Percentiles rank a stretch among this genome's conserved stretches.
Conservation (phyloP, 1,284 basidiomycete species). For the Trichosporon sp. region DNA sequence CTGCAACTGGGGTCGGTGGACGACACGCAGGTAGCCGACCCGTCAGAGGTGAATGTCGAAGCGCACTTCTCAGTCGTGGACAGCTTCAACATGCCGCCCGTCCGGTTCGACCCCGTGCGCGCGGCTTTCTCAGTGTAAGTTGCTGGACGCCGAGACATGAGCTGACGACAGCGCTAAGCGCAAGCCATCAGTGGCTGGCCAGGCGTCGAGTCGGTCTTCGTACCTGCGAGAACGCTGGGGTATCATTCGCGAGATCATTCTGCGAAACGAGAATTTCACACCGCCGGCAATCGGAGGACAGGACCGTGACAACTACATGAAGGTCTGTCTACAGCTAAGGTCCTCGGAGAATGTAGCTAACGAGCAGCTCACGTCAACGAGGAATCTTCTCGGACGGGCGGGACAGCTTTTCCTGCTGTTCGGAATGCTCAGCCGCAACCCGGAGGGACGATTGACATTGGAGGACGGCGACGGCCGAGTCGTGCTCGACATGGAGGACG, state of each 20-base stretch:
- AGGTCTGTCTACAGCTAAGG: constrained; percentile 60
- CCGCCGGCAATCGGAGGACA: constrained; percentile 86
- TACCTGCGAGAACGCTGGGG: constrained; percentile 80
- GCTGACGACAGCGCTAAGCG: constrained; percentile 54
- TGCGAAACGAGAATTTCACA: constrained; percentile 94
- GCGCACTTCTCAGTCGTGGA: constrained; percentile 82
- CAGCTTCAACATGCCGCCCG: constrained; percentile 90
- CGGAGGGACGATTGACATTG: constrained; percentile 84
- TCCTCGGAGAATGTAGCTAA: not conserved
- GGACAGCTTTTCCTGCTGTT: constrained; percentile 90
- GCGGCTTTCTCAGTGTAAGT: constrained; percentile 42
- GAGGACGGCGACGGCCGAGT: constrained; percentile 94
- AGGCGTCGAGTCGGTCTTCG: constrained; percentile 73
- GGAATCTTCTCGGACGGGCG: constrained; percentile 89
- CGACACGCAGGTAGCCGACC: constrained; percentile 59
- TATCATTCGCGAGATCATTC: constrained; percentile 69
- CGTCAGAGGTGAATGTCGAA: constrained; percentile 76
- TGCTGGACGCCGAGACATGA: too few relatives aligned
- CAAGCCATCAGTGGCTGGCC: constrained; percentile 70
- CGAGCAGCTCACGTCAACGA: constrained; percentile 86
- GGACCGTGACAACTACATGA: constrained; percentile 80
- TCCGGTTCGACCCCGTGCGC: constrained; percentile 82
- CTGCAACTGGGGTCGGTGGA: constrained; percentile 68
- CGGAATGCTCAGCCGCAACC: constrained; percentile 86
- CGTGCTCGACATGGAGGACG: constrained; percentile 81